These are phyloP conservation scores for Clavispora asparagi DNA, from an alignment of 805 yeast genomes.

Conservation along the genomic window DNA sequence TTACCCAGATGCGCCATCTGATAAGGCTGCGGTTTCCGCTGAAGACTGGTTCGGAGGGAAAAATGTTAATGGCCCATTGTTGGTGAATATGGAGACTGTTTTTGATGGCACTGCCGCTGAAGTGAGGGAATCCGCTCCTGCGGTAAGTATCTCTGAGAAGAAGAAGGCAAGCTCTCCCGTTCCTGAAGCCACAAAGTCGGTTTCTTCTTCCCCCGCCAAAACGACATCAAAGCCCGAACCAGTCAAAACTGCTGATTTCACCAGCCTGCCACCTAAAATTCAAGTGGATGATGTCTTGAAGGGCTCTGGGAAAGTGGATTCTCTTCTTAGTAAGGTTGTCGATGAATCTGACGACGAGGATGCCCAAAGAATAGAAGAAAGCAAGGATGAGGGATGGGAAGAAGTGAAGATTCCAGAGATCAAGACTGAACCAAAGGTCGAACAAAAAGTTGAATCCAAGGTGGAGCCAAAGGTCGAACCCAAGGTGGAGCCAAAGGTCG, in stretches of 20 bases:
- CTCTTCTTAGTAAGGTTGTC: slow-evolving; percentile 32
- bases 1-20: slow-evolving; percentile 86
- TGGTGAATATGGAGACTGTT: slow-evolving; percentile 68
- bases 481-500: slow-evolving; percentile 1
- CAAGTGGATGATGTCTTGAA: slow-evolving; percentile 36
- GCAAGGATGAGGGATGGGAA: slow-evolving; percentile 38
- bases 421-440: slow-evolving; percentile 11
- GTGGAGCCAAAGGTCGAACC: slow-evolving; percentile 4
- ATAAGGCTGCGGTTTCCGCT: slow-evolving; percentile 71
- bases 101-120: slow-evolving; percentile 70
- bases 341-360: slow-evolving; percentile 38
- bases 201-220: slow-evolving; percentile 3
- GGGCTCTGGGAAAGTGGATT: slow-evolving; percentile 29
- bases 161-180: slow-evolving; percentile 1
- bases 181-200: background rate
- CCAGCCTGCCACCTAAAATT: slow-evolving; percentile 9
- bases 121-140: slow-evolving; percentile 37
- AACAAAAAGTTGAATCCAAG: slow-evolving; percentile 7
- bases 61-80: slow-evolving; percentile 73
- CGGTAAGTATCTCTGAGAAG: slow-evolving; percentile 22
- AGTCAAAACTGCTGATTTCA: background rate
- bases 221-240: slow-evolving; percentile 4
- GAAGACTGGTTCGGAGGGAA: slow-evolving; percentile 79
- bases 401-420: slow-evolving; percentile 27
- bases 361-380: slow-evolving; percentile 13